These are phyloP conservation scores for Alternaria sp. DNA, from an alignment of 2,329 filamentous ascomycete species.

Conservation along the genomic window DNA sequence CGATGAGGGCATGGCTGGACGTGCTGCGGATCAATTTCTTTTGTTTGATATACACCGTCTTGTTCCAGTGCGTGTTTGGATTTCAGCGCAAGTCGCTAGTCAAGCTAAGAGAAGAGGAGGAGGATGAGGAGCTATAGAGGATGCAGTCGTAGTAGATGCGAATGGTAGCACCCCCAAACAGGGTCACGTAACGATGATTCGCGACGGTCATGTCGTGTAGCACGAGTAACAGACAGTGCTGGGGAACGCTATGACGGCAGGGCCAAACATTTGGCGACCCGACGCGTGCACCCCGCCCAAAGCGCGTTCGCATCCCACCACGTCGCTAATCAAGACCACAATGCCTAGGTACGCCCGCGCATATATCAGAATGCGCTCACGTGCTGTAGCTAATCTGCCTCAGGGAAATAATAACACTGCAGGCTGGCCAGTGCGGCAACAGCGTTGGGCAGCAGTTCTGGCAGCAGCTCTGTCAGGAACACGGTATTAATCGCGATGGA, in stretches of 20 bases:
- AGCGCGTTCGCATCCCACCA: slow-evolving; percentile 45
- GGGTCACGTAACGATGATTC: not conserved
- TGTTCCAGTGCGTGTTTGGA: slow-evolving; percentile 47
- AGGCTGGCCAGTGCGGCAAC: slow-evolving; percentile 99
- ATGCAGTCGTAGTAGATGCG: not conserved
- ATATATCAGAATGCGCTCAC: not conserved
- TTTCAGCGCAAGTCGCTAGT: slow-evolving; percentile 33
- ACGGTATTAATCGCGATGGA: slow-evolving; percentile 96
- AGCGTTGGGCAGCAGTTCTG: slow-evolving; percentile 99
- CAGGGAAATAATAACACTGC: slow-evolving; percentile 99
- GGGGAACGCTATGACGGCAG: slow-evolving; percentile 17
- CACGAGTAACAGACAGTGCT: not conserved
- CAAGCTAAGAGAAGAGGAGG: slow-evolving; percentile 15
- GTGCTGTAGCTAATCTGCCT: slow-evolving; percentile 15
- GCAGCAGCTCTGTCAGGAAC: slow-evolving; percentile 97
- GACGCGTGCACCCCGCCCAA: slow-evolving; percentile 40
- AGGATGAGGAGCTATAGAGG: slow-evolving; percentile 10
- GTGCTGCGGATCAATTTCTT: slow-evolving; percentile 48
- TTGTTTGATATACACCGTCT: slow-evolving; percentile 42
- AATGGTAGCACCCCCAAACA: no score
- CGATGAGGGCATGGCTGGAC: slow-evolving; percentile 42
- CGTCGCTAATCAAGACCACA: slow-evolving; percentile 36
- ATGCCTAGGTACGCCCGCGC: slow-evolving; percentile 49
- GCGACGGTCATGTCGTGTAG: not conserved
- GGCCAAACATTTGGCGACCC: slow-evolving; percentile 26